Conservation (phyloP, 768 basidiomycete species). For the Tricholoma terreum region DNA sequence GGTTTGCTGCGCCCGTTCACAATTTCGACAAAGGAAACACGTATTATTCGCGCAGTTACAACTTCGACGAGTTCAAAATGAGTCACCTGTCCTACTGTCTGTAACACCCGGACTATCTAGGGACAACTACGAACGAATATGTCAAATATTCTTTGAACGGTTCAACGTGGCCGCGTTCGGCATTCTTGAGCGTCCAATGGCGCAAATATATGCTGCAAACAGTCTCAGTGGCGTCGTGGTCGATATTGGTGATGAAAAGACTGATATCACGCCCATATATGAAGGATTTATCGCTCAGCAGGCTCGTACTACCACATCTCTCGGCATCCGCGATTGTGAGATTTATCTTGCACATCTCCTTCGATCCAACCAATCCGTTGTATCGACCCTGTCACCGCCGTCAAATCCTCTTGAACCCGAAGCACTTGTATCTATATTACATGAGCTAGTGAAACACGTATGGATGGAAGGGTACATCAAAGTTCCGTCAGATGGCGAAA, state of each 20-base stretch:
- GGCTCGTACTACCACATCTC: slow-evolving; percentile 50
- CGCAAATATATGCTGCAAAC: slow-evolving; percentile 78
- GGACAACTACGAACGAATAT: slow-evolving; percentile 65
- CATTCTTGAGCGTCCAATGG: slow-evolving; percentile 78
- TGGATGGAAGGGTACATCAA: slow-evolving; percentile 66
- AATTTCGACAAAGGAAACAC: slow-evolving; percentile 62
- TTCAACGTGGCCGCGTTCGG: slow-evolving; percentile 86
- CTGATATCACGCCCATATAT: slow-evolving; percentile 74
- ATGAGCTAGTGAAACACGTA: slow-evolving; percentile 63
- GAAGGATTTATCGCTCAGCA: slow-evolving; percentile 64
- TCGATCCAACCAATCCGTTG: slow-evolving; percentile 62
- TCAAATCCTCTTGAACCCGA: slow-evolving; percentile 45
- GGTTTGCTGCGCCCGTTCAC: background rate
- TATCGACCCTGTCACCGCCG: slow-evolving; percentile 54
- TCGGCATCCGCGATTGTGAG: slow-evolving; percentile 74
- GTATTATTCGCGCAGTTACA: slow-evolving; percentile 72
- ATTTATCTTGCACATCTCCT: slow-evolving; percentile 73
- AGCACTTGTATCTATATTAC: slow-evolving; percentile 46
- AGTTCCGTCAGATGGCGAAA: slow-evolving; percentile 73
- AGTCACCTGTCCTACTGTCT: slow-evolving; percentile 80
- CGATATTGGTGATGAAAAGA: slow-evolving; percentile 74
- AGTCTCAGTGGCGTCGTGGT: slow-evolving; percentile 72
- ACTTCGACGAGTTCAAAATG: slow-evolving; percentile 80
- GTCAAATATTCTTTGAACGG: slow-evolving; percentile 87
- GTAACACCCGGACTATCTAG: slow-evolving; percentile 65